phyloP scores from a whole-genome alignment of 441 rosid genomes.

The Populus hybrid region DNA sequence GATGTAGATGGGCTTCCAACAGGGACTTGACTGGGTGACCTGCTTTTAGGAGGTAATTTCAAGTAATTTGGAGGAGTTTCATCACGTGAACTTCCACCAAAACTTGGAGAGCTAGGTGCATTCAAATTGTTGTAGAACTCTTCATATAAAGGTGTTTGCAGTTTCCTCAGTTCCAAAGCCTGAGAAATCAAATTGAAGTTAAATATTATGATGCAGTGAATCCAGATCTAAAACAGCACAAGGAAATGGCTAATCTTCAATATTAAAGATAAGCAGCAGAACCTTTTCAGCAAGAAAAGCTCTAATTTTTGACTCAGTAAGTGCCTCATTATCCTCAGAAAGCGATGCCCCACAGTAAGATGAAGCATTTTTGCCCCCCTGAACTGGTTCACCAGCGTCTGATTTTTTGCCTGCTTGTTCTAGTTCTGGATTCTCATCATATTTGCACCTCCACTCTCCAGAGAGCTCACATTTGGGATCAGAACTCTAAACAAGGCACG shows the following conservation, averaged over 20 bases:
- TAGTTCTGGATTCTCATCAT: conserved; percentile 39
- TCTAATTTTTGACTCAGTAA: conserved; percentile 50
- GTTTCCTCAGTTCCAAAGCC: conserved; percentile 86
- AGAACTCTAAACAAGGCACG: conserved; percentile 37
- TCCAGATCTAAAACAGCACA: background rate
- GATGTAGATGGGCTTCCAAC: conserved; percentile 43
- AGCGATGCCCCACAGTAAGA: conserved; percentile 41
- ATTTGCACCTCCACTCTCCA: conserved; percentile 41
- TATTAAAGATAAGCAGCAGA: conserved; percentile 49
- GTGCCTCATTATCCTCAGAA: conserved; percentile 78
- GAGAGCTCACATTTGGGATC: conserved; percentile 50
- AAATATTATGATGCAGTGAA: conserved; percentile 16
- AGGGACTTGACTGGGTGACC: conserved; percentile 49
- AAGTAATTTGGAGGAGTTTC: conserved; percentile 48
- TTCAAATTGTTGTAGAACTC: conserved; percentile 77
- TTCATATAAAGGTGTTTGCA: conserved; percentile 86
- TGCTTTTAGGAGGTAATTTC: conserved; percentile 70
- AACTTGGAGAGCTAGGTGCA: conserved; percentile 44
- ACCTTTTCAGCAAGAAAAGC: conserved; percentile 56
- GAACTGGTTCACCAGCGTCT: conserved; percentile 21
- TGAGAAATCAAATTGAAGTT: conserved; percentile 31
- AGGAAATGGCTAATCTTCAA: conserved; percentile 42
- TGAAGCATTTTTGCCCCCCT: conserved; percentile 25
- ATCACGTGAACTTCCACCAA: conserved; percentile 30
- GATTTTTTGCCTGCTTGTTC: conserved; percentile 18